Base-by-base conservation (phyloP, 2,329 filamentous ascomycete species). In the Elsinoe fawcettii region DNA sequence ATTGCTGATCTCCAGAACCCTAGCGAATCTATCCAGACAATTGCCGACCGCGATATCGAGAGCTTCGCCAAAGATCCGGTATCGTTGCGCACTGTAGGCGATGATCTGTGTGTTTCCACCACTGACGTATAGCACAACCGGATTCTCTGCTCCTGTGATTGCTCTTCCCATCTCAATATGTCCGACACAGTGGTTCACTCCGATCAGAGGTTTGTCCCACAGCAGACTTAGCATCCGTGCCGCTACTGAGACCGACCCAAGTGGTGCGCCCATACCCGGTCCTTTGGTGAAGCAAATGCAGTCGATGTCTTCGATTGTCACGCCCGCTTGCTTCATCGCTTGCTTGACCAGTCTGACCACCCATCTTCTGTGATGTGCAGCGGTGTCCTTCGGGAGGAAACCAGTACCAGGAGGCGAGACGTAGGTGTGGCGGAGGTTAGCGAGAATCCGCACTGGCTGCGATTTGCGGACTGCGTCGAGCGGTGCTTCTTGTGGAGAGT, bases 31-130 rank as follows among this genome's bases (percentile, higher is more conserved):
- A 72, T 99, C 93, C 47, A 99, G 83, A 70, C 93, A 97, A 74
- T 99, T 99, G 3, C 93, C 93, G 9, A 99, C 92, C 12, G 93
- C 93, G 63, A 97, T 97, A 70, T 99, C 93, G 54, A 99, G 84
- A 1, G 93, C 91, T 75, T 99, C 93, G 61, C 93, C 93, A 71
- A 99, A 99, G 70, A 99, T 99, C 58, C 93, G 87, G 75, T 99
- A 99, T 58, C 92, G 82, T 70, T 91, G 88, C 62, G 92, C 88
- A 34, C 90, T 90, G 74, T 97, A 99, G 47, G 93, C 93, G 63
- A 97, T 97, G 23, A 97, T 92, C 75, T 99, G 92, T 12, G 92
- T 96, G 76, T 99, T 99, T 59, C 93, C 93, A 60, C 93, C 93
- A 20, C 84, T 90, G 39, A 97, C 93, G 73, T 99, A 99, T 37